Evolutionary conservation across 2,329 filamentous ascomycete genomes (phyloP).

Genomic region (Colletotrichum australisinense): DNA sequence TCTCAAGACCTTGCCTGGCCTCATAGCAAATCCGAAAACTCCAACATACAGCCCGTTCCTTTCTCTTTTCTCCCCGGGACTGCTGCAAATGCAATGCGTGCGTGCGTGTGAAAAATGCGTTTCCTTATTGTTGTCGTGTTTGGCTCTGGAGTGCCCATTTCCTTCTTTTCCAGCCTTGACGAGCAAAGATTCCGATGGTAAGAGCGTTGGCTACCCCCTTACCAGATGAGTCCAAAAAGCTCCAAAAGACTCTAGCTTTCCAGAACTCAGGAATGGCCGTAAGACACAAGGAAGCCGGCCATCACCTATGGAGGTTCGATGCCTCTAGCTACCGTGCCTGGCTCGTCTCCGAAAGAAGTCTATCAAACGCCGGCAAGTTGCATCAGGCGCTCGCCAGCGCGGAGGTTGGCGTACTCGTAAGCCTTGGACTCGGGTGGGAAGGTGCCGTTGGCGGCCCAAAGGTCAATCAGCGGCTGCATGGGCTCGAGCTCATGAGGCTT

Average conservation of each 20-base stretch:
- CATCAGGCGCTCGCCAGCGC: constrained; percentile 69
- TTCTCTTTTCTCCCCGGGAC: constrained; percentile 2
- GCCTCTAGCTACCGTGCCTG: neutral
- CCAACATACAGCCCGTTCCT: constrained; percentile 28
- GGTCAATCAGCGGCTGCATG: constrained; percentile 93
- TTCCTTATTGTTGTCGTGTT: constrained; percentile 16
- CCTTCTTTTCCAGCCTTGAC: neutral
- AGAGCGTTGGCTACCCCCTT: neutral
- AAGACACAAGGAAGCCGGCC: neutral
- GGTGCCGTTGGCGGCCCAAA: constrained; percentile 90
- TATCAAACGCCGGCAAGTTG: constrained; percentile 53
- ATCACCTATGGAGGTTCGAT: neutral
- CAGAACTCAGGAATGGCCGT: neutral
- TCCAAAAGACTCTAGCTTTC: neutral
- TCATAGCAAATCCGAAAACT: constrained; percentile 35
- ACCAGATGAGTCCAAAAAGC: neutral
- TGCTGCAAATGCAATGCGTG: constrained; percentile 36
- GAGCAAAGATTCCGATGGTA: neutral
- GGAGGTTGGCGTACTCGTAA: constrained; percentile 72
- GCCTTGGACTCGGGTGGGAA: constrained; percentile 82
- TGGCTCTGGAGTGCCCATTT: neutral
- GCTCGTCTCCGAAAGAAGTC: neutral
- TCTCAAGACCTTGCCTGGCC: constrained; percentile 26
- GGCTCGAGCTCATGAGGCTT: constrained; percentile 92
- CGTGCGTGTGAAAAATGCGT: constrained; percentile 1